A percentile compares a stretch with the other conserved stretches of the same genome.
These are phyloP conservation scores for Gaultheria prostrata DNA, from an alignment of 148 eudicot species.

Conservation along the genomic window DNA sequence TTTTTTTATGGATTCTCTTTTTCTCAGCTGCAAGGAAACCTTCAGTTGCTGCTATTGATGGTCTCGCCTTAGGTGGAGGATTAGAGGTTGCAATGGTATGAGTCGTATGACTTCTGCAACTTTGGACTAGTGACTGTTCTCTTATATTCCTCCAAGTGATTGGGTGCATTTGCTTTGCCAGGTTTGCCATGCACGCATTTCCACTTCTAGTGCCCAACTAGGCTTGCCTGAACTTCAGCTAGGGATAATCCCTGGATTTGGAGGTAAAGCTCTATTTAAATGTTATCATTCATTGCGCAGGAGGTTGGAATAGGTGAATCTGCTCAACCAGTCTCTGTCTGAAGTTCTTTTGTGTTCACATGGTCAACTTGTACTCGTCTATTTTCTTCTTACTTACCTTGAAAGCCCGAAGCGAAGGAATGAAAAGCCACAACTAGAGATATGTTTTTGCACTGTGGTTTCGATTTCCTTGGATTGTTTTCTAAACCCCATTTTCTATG, in stretches of 20 bases:
- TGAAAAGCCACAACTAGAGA: too few relatives aligned
- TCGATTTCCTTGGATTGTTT: too few relatives aligned
- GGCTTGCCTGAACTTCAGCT: constrained; percentile 97
- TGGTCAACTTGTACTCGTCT: too few relatives aligned
- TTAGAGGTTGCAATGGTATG: constrained; percentile 96
- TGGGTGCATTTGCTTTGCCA: constrained; percentile 16
- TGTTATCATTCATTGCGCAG: neutral
- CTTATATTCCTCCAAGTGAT: constrained; percentile 1
- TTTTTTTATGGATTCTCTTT: neutral
- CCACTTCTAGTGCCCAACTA: constrained; percentile 78
- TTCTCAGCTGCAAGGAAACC: constrained; percentile 78
- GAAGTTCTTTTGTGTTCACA: too few relatives aligned
- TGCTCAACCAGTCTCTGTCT: too few relatives aligned
- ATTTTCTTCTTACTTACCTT: too few relatives aligned
- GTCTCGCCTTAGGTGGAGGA: constrained; percentile 92
- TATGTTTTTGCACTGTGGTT: too few relatives aligned
- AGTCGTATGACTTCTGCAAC: constrained; percentile 53
- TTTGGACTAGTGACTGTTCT: neutral
- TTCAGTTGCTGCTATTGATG: constrained; percentile 92
- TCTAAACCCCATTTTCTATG: too few relatives aligned
- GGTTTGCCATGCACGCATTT: constrained; percentile 94
- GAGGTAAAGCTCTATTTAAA: constrained; percentile 51
- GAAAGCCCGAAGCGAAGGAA: too few relatives aligned
- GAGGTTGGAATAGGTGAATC: neutral
- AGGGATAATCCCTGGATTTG: constrained; percentile 91